Evolutionary conservation across 768 basidiomycete species (phyloP), one percentile per base, ranked within the genome.

Genomic region (Cystobasidium onofrii): DNA sequence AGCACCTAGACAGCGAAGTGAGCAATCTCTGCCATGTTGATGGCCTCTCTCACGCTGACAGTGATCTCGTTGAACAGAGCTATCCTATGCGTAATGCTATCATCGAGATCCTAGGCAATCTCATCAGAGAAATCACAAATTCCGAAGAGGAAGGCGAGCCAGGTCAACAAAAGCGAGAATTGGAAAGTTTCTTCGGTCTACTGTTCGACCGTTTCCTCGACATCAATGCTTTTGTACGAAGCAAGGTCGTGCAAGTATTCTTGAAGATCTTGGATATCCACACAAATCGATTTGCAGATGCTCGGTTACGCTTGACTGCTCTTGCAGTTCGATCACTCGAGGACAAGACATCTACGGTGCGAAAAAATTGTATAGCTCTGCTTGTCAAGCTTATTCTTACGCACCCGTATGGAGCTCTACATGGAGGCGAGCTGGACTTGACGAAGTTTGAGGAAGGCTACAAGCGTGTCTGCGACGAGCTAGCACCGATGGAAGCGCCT

Each of bases 11-110:
- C 79, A 92, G 90, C 31, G 96, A 99, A 83, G 94, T 90, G 78
- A 9, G 82, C 75, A 6, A 10, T 25, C 0, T n/a, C 18, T 34
- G 23, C 25, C 31, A 34, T 23, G 39, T 1, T 52, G 6, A 39
- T 39, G 6, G 6, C 33, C 67, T 41, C 25, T 41, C 0, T 25
- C 43, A 34, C 31, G 33, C 25, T 55, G 17, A 7, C 33, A 15
- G 25, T 29, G 23, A n/a, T 17, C 15, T 7, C 15, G 23, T 6
- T 25, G 55, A 1, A 4, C 77, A 96, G 92, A 88, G 93, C 0
- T 96, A 98, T 79, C 91, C 93, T 0, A 93, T 99, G 88, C 91
- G 96, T 50, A 89, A 92, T 83, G 91, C 92, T 0, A 85, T 99
- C 71, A 86, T 99, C 64, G 95, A 98, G 80, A 86, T 94, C 73